Evolutionary conservation across 805 yeast genomes (phyloP).

Genomic region (Hanseniaspora clermontiae): DNA sequence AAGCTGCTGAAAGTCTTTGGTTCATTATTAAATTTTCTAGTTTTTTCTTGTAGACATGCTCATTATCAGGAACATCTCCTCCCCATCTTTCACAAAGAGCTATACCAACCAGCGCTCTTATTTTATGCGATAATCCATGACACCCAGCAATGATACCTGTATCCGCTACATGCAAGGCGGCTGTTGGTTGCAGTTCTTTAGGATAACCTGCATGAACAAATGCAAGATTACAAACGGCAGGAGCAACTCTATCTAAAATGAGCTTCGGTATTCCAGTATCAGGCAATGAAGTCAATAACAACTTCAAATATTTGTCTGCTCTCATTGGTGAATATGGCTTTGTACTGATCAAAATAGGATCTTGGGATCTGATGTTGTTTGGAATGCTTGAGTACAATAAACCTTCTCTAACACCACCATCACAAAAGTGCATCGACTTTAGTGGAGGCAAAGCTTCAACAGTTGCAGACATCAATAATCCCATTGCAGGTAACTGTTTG

Average conservation of each 20-base stretch:
- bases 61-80: constrained; percentile 52
- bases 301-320: constrained; percentile 41
- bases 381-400: constrained; percentile 52
- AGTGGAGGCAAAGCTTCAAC: constrained; percentile 48
- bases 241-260: constrained; percentile 46
- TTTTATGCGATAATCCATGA: constrained; percentile 62
- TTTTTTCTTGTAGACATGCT: constrained; percentile 34
- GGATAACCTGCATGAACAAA: constrained; percentile 69
- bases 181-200: constrained; percentile 61
- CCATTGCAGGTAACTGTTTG: constrained; percentile 57
- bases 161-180: constrained; percentile 59
- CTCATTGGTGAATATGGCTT: constrained; percentile 59
- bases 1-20: constrained; percentile 12
- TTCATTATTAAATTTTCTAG: constrained; percentile 37
- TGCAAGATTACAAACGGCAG: constrained; percentile 61
- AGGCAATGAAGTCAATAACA: constrained; percentile 49
- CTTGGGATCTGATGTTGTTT: constrained; percentile 44
- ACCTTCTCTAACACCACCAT: constrained; percentile 73
- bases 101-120: constrained; percentile 57
- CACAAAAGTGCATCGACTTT: constrained; percentile 53
- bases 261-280: constrained; percentile 42
- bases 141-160: constrained; percentile 65
- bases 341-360: constrained; percentile 58
- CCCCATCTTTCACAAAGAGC: constrained; percentile 77
- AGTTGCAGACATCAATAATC: constrained; percentile 48